These are phyloP conservation scores for Diaporthe eres DNA, from an alignment of 2,329 filamentous ascomycete species.

Conservation along the genomic window DNA sequence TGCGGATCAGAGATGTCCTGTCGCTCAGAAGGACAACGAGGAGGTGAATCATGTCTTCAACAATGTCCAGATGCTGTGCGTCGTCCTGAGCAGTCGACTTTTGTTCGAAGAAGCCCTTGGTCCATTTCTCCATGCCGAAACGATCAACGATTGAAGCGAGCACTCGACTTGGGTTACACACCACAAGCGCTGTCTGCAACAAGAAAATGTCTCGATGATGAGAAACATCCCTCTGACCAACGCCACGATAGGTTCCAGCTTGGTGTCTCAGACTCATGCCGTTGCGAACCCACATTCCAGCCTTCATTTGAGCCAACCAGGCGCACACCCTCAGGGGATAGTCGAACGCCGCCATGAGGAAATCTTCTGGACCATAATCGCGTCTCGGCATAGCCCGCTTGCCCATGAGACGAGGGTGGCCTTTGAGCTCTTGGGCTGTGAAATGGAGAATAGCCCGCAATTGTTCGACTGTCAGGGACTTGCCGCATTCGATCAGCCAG, in stretches of 20 bases:
- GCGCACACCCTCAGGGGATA: slow-evolving; percentile 93
- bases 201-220: slow-evolving; percentile 97
- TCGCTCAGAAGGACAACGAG: slow-evolving; percentile 93
- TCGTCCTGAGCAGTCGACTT: slow-evolving; percentile 86
- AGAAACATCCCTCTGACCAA: slow-evolving; percentile 89
- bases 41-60: slow-evolving; percentile 95
- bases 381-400: slow-evolving; percentile 69
- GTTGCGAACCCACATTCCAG: slow-evolving; percentile 98
- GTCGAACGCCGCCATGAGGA: slow-evolving; percentile 90
- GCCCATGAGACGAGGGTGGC: slow-evolving; percentile 74
- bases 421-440: slow-evolving; percentile 77
- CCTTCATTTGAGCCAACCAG: slow-evolving; percentile 98
- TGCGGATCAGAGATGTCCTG: slow-evolving; percentile 81
- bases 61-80: slow-evolving; percentile 88
- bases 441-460: slow-evolving; percentile 80
- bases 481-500: slow-evolving; percentile 93
- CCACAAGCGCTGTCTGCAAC: slow-evolving; percentile 89
- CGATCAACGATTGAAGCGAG: slow-evolving; percentile 92
- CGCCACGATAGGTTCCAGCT: slow-evolving; percentile 91
- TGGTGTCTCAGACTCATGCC: slow-evolving; percentile 96
- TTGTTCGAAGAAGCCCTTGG: slow-evolving; percentile 83
- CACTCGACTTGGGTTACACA: slow-evolving; percentile 86
- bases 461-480: slow-evolving; percentile 77
- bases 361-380: slow-evolving; percentile 78
- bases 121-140: slow-evolving; percentile 90